These are phyloP conservation scores for Populus nigra DNA, from an alignment of 345 rosid species.

Conservation along the genomic window DNA sequence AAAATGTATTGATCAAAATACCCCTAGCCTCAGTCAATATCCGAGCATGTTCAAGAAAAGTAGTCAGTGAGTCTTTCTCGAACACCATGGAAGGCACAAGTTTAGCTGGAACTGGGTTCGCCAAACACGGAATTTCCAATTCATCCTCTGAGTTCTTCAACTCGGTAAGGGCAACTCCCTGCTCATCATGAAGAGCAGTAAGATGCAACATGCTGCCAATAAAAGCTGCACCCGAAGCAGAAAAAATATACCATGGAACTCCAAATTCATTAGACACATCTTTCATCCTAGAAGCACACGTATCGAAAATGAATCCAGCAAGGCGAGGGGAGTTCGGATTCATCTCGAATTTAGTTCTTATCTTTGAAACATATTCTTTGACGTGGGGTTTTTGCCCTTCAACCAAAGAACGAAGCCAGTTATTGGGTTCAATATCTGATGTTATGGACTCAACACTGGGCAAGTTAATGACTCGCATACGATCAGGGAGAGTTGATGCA, in stretches of 20 bases:
- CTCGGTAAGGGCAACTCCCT: not conserved
- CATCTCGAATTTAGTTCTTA: not conserved
- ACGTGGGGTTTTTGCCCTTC: not conserved
- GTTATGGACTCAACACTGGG: not conserved
- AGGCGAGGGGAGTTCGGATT: not conserved
- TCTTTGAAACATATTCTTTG: not conserved
- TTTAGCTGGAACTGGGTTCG: not conserved
- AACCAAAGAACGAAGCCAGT: not conserved
- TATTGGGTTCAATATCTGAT: not conserved
- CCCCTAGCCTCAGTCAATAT: not conserved
- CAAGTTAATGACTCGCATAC: not conserved
- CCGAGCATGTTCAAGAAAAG: not conserved
- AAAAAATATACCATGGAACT: not conserved
- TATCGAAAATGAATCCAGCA: not conserved
- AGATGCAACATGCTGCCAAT: not conserved
- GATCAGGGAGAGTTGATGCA: not conserved
- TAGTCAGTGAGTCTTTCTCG: not conserved
- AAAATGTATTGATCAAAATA: slow-evolving; percentile 11
- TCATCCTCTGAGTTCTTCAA: not conserved
- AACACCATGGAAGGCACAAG: not conserved
- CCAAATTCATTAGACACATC: not conserved
- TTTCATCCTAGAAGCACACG: not conserved
- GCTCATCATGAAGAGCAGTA: not conserved
- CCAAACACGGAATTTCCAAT: not conserved
- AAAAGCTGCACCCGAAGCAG: not conserved